A percentile compares a stretch with the other conserved stretches of the same genome.
These are phyloP conservation scores for Eragrostis tef DNA, from an alignment of 202 grass and related monocot species.

Conservation along the genomic window DNA sequence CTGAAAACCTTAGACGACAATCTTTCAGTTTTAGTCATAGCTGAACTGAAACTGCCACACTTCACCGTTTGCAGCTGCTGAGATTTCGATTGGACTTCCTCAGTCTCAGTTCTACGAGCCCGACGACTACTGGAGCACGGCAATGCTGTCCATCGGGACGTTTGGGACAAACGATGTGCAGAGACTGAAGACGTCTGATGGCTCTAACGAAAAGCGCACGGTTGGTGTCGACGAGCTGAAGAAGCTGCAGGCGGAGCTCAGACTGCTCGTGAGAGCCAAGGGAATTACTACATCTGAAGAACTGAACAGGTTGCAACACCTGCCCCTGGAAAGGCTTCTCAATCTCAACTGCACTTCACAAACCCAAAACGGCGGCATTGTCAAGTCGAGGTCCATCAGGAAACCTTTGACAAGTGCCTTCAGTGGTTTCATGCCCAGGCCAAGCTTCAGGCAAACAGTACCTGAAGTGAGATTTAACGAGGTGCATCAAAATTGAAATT, in stretches of 20 bases:
- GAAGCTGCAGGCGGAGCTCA: constrained; percentile 57
- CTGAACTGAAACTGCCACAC: not conserved
- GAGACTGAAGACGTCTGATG: not conserved
- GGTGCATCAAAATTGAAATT: constrained; percentile 31
- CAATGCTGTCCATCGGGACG: constrained; percentile 68
- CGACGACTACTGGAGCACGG: constrained; percentile 36
- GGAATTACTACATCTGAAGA: constrained; percentile 35
- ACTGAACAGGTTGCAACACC: constrained; percentile 27
- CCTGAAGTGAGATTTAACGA: constrained; percentile 48
- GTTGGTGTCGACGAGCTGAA: constrained; percentile 46
- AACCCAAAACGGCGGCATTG: constrained; percentile 41
- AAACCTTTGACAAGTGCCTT: constrained; percentile 55
- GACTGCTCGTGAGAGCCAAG: constrained; percentile 39
- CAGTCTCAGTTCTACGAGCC: constrained; percentile 30
- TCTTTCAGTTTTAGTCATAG: not conserved
- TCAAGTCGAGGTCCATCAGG: constrained; percentile 50
- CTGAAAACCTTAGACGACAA: not conserved
- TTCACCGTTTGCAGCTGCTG: constrained; percentile 14
- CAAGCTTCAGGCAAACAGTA: constrained; percentile 51
- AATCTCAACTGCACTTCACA: constrained; percentile 48
- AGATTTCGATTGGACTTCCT: constrained; percentile 33
- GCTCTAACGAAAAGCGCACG: not conserved
- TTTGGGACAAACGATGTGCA: constrained; percentile 45
- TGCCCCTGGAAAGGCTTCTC: constrained; percentile 44
- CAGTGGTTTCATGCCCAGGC: constrained; percentile 33